phyloP scores from a whole-genome alignment of 129 eudicot species.

The Gnaphalium uliginosum region DNA sequence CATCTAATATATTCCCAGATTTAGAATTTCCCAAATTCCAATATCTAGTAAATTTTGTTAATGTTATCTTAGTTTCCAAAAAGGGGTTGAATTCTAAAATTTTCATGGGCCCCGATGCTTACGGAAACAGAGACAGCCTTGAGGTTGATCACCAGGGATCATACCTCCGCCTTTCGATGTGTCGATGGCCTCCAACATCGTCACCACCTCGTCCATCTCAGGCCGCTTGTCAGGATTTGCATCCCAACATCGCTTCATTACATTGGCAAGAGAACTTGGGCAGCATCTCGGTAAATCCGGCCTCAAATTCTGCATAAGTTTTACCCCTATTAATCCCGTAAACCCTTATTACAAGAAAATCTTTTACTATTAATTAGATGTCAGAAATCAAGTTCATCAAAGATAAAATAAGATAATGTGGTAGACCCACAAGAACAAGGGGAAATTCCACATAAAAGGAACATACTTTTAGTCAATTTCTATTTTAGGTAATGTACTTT shows the following conservation, averaged over 20 bases:
- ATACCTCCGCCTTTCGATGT: constrained; percentile 93
- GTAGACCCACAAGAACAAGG: neutral
- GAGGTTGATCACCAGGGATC: constrained; percentile 80
- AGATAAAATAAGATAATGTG: neutral
- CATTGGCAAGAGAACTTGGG: constrained; percentile 76
- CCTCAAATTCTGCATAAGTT: constrained; percentile 59
- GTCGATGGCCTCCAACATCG: constrained; percentile 76
- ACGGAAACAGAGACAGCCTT: constrained; percentile 79
- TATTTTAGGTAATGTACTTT: neutral
- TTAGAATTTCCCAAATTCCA: constrained; percentile 29
- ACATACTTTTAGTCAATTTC: neutral
- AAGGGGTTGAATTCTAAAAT: constrained; percentile 16
- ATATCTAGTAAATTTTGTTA: constrained; percentile 25
- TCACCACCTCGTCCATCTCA: constrained; percentile 85
- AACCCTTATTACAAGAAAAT: neutral
- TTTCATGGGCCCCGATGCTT: constrained; percentile 73
- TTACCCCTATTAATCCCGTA: constrained; percentile 1
- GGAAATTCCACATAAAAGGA: neutral
- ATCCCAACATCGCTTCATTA: constrained; percentile 94
- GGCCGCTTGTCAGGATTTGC: constrained; percentile 90
- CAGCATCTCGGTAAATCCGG: constrained; percentile 94
- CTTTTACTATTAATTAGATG: neutral
- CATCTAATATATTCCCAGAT: constrained; percentile 35
- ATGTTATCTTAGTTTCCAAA: constrained; percentile 17
- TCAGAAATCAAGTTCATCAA: constrained; percentile 1